Evolutionary conservation across 805 yeast species (phyloP).

Genomic region (Metschnikowia kunwiensis): DNA sequence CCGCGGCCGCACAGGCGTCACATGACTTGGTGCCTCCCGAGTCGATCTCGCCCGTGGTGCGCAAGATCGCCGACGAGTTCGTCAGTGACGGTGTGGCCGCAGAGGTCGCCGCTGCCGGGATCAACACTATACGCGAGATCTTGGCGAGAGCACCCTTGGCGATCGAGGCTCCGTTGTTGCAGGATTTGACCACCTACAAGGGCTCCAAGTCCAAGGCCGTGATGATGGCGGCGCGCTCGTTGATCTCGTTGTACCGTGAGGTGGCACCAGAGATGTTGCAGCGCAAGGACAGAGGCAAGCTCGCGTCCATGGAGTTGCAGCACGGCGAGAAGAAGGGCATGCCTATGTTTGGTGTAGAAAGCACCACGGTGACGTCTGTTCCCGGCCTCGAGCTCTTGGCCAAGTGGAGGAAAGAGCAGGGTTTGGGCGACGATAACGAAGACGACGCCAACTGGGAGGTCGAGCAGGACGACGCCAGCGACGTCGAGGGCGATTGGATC

Average conservation of each 20-base stretch:
- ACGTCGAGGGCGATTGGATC: constrained; percentile 90
- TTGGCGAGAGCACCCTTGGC: constrained; percentile 92
- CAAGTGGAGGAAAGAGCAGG: constrained; percentile 72
- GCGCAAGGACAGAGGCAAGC: constrained; percentile 89
- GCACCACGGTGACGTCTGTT: constrained; percentile 60
- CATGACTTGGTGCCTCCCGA: constrained; percentile 99
- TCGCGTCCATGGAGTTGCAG: constrained; percentile 79
- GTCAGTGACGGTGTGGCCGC: constrained; percentile 98
- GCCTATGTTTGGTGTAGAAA: constrained; percentile 75
- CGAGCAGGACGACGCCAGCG: constrained; percentile 47
- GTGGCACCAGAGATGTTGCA: constrained; percentile 94
- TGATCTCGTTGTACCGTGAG: constrained; percentile 84
- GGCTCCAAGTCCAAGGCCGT: constrained; percentile 94
- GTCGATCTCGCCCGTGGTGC: constrained; percentile 68
- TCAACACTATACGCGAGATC: constrained; percentile 92
- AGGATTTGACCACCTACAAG: constrained; percentile 85
- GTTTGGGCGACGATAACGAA: constrained; percentile 47
- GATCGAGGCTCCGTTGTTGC: constrained; percentile 80
- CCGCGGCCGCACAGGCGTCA: constrained; percentile 94
- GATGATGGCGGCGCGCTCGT: constrained; percentile 87
- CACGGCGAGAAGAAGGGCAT: constrained; percentile 46
- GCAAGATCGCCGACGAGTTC: constrained; percentile 95
- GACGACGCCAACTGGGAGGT: constrained; percentile 59
- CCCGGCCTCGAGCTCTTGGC: constrained; percentile 90
- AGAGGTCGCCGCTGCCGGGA: constrained; percentile 97